These are phyloP conservation scores for Trypanosoma vivax DNA, from an alignment of 208 protist genomes.

Conservation along the genomic window DNA sequence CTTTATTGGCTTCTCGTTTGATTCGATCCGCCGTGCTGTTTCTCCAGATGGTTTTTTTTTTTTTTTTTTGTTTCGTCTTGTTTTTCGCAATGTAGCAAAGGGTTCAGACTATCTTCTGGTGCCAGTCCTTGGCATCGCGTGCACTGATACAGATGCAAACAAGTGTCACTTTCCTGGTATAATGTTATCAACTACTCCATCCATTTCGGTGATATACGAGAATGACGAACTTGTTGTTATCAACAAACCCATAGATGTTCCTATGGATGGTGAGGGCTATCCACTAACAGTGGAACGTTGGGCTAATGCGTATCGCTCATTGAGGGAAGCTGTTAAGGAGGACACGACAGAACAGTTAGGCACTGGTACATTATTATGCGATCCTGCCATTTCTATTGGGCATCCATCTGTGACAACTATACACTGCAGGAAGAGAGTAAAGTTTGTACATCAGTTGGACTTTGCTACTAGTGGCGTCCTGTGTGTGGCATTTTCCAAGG, in stretches of 20 bases:
- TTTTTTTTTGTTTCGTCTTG: conserved; percentile 1
- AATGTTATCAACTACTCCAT: not conserved
- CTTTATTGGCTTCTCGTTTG: too few relatives aligned
- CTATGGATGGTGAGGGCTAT: conserved; percentile 56
- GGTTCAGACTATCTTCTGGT: too few relatives aligned
- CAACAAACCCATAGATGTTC: conserved; percentile 78
- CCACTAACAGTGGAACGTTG: conserved; percentile 47
- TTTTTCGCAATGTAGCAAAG: too few relatives aligned
- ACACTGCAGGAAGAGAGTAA: conserved; percentile 42
- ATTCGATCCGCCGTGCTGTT: too few relatives aligned
- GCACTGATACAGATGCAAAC: too few relatives aligned
- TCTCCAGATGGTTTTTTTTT: too few relatives aligned
- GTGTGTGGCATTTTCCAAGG: conserved; percentile 79
- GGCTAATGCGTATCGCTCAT: conserved; percentile 30
- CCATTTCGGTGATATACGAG: conserved; percentile 42
- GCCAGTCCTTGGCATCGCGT: too few relatives aligned
- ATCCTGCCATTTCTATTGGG: too few relatives aligned
- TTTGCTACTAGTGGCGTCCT: conserved; percentile 86
- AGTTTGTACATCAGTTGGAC: conserved; percentile 91
- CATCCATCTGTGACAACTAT: conserved; percentile 8
- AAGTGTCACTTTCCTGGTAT: not conserved
- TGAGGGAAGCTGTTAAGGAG: not conserved
- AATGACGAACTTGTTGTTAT: conserved; percentile 78
- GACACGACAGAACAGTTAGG: conserved; percentile 1
- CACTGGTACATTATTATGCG: too few relatives aligned